Base-by-base conservation (phyloP, 306 rosid genomes). In the Luffa aegyptiaca region DNA sequence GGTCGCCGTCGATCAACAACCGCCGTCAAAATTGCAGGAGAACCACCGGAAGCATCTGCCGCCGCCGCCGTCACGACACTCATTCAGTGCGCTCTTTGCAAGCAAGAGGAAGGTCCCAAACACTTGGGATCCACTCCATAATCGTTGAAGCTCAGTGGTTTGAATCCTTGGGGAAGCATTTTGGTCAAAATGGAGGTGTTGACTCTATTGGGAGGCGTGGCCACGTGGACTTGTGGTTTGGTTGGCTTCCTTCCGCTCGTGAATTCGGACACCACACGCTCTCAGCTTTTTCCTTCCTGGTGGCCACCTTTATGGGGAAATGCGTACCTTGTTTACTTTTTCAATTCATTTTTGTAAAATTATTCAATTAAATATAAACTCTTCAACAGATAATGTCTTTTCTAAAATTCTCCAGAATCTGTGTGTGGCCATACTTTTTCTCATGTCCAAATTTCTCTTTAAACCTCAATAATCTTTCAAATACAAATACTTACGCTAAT, bases 41-140 rank as follows among this genome's bases (percentile, higher is more conserved):
- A 44, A 45, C 10, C 77, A 49, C 44, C 59, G 61, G 44, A 73
- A 48, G 14, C 44, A 73, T 12, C 78, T 73, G 77, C 39, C 44
- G 44, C 4, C 14, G 45, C 78, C 78, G 8, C 61, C 13, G 26
- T 14, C 45, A 61, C 49, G 57, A 14, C 87, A 83, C 48, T 79
- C 88, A 14, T 81, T 91, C 41, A 91, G 80, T 37, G 82, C 70
- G 66, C 89, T 83, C 80, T 80, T 86, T 74, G 80, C 97, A 37
- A 84, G 86, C 83, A 90, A 89, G 90, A 92, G 97, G 78, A 90
- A 77, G 84, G 97, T 95, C 82, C 98, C 98, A 2, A 88, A 95
- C 83, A 91, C 97, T 17, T 86, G 92, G 26, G 97, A 95, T 56
- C 98, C 98, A 21, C 97, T 95, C 14, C 98, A 95, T 82, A 95